Base-by-base conservation (phyloP, 2,329 filamentous ascomycete genomes). In the Hypoxylon rubiginosum region DNA sequence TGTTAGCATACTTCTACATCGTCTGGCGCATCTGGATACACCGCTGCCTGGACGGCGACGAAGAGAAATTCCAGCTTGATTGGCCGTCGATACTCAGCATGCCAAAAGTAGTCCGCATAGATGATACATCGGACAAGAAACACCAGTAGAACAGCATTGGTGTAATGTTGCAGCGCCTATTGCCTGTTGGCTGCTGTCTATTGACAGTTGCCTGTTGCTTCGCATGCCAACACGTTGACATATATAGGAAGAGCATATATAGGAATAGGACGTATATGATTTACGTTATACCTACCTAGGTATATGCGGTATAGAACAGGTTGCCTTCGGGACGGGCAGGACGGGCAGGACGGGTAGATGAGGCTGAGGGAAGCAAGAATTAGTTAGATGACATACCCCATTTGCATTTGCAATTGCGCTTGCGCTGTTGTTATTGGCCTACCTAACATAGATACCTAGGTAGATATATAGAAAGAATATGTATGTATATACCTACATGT, bases 11-110 rank as follows among this genome's bases (percentile, higher is more conserved):
- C 78, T 91, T 91, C 75, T 93, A 95, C 76, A 93, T 97, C 71
- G 83, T 89, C 13, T 97, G 93, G 92, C 91, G 92, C 3, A 89
- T 94, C 26, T 95, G 92, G 90, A 84, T 96, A 17, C 87, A 92
- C 43, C 89, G 91, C 67, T 93, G 92, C 72, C 81, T 96, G 53
- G 92, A 94, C 67, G 88, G 89, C 3, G 85, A 85, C 49, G 91
- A 93, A 73, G 86, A 91, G 45, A 88, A 94, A 74, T 96, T 89
- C 74, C 83, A 86, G 72, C 80, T 96, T 60, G 74, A 86, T 55
- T 97, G 93, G 92, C 87, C 90, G 1, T 86, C 85, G 24, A 70
- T 88, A 13, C 83, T 88, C 71, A 85, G 82, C 1, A 76, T 87
- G 34, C 85, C 85, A 0, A 80, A 83, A 62, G 81, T 88, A 1